Evolutionary conservation across 306 rosid species (phyloP).

Genomic region (Dryas octopetala): DNA sequence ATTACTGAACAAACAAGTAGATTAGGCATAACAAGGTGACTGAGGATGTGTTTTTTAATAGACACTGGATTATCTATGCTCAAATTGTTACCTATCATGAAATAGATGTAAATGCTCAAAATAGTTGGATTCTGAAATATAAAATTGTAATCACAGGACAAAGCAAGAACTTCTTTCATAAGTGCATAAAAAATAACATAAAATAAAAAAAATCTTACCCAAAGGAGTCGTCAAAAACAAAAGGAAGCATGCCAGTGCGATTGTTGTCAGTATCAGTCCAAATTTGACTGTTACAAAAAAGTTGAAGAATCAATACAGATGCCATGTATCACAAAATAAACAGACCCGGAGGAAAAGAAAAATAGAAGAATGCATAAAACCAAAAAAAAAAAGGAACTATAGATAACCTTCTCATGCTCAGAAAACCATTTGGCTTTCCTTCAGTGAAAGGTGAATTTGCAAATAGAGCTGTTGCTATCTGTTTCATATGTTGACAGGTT

Average conservation of each 20-base stretch:
- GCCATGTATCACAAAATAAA: conserved; percentile 10
- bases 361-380: conserved; percentile 5
- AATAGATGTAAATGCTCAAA: background rate
- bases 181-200: no score
- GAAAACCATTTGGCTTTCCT: conserved; percentile 92
- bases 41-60: background rate
- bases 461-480: conserved; percentile 98
- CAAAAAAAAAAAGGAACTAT: conserved; percentile 17
- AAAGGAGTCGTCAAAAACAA: conserved; percentile 89
- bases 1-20: background rate
- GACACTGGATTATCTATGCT: background rate
- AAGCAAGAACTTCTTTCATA: background rate
- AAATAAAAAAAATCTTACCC: conserved; percentile 46
- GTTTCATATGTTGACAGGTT: conserved; percentile 40
- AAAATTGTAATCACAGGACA: background rate
- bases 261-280: conserved; percentile 93
- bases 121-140: conserved; percentile 2
- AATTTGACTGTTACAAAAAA: conserved; percentile 62
- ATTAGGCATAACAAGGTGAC: background rate
- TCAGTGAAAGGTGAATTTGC: conserved; percentile 97
- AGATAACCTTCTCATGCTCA: conserved; percentile 89
- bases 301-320: conserved; percentile 26
- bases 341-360: conserved; percentile 19
- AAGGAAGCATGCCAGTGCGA: conserved; percentile 95
- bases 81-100: background rate